phyloP scores from a whole-genome alignment of 2,329 filamentous ascomycete species.

The Didymella sp. region DNA sequence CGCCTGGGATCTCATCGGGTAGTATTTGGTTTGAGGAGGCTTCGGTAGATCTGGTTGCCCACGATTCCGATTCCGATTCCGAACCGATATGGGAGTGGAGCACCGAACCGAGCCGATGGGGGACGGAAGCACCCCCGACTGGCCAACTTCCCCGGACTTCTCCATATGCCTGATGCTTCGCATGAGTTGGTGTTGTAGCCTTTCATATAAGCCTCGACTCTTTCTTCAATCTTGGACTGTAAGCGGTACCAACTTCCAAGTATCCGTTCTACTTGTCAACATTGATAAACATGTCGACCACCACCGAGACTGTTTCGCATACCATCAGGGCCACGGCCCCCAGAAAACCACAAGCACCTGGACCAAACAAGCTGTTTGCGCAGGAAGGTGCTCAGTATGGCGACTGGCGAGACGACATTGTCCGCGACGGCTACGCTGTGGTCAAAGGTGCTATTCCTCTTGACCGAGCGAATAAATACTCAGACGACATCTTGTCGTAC shows the following conservation, averaged over 20 bases:
- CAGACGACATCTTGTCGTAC: background rate
- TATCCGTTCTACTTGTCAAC: background rate
- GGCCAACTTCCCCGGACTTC: background rate
- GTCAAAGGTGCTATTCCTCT: background rate
- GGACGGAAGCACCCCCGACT: background rate
- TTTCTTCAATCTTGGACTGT: background rate
- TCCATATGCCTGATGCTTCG: background rate
- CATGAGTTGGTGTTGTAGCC: background rate
- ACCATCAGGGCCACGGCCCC: background rate
- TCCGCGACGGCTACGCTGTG: background rate
- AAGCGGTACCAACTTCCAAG: background rate
- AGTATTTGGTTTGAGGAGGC: background rate
- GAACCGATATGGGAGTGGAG: background rate
- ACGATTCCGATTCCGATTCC: background rate
- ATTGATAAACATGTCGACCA: background rate
- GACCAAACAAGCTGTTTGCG: background rate
- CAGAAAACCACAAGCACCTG: background rate
- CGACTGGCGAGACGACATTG: background rate
- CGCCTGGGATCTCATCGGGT: background rate
- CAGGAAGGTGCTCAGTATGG: background rate
- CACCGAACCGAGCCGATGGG: background rate
- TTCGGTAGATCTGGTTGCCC: background rate
- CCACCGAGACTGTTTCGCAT: background rate
- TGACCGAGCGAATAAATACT: background rate
- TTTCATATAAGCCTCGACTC: background rate